Evolutionary conservation across 1,139 yeast species (phyloP).

Genomic region (Sugiyamaella paludigena): DNA sequence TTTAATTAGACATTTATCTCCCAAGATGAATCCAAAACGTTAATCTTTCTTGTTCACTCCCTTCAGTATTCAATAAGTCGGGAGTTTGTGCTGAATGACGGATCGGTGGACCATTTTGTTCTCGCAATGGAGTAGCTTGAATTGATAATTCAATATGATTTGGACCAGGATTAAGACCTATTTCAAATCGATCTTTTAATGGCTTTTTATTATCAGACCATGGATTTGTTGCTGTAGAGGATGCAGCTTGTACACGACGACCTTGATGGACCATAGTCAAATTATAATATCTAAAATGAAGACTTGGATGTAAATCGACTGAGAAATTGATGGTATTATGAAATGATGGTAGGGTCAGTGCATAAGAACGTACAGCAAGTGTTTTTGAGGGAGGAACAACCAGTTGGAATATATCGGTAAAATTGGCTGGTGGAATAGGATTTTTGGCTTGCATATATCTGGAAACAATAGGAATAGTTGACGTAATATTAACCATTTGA

Average conservation of each 20-base stretch:
- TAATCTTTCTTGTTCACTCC: constrained; percentile 14
- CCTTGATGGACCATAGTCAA: constrained; percentile 28
- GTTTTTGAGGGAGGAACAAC: constrained; percentile 33
- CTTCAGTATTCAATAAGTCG: constrained; percentile 11
- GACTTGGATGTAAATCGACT: constrained; percentile 31
- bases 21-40: constrained; percentile 16
- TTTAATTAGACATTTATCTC: too few species aligned
- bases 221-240: constrained; percentile 29
- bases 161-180: constrained; percentile 30
- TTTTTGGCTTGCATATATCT: constrained; percentile 29
- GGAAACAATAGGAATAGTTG: constrained; percentile 29
- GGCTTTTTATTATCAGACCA: constrained; percentile 30
- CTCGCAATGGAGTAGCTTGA: constrained; percentile 21
- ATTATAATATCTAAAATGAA: constrained; percentile 30
- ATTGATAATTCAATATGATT: constrained; percentile 31
- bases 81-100: constrained; percentile 16
- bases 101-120: constrained; percentile 16
- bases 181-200: constrained; percentile 29
- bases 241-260: constrained; percentile 26
- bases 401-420: constrained; percentile 33
- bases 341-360: constrained; percentile 35
- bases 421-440: constrained; percentile 23
- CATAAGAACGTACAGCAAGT: constrained; percentile 31
- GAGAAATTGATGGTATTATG: constrained; percentile 34
- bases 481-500: constrained; percentile 29